These are phyloP conservation scores for Vigna hirtella DNA, from an alignment of 306 rosid genomes.

Conservation along the genomic window DNA sequence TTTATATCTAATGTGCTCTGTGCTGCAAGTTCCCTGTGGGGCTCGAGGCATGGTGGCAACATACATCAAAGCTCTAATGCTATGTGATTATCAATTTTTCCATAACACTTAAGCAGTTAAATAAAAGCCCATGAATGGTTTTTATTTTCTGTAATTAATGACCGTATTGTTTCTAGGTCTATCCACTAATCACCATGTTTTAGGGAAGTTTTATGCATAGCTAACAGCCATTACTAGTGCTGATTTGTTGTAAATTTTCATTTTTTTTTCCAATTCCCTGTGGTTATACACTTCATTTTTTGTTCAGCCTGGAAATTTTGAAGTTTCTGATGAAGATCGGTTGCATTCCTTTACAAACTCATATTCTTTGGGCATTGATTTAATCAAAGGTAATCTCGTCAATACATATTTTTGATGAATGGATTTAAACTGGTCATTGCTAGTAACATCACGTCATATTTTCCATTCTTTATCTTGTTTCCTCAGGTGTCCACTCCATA, in stretches of 20 bases:
- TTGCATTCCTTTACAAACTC: constrained; percentile 69
- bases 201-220: not conserved
- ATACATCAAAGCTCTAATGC: not conserved
- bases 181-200: not conserved
- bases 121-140: not conserved
- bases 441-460: not conserved
- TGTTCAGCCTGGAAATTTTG: constrained; percentile 67
- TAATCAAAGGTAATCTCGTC: constrained; percentile 65
- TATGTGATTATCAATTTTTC: not conserved
- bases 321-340: constrained; percentile 63
- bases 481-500: constrained; percentile 61
- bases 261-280: not conserved
- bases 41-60: not conserved
- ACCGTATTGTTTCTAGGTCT: not conserved
- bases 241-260: not conserved
- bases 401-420: not conserved
- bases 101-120: not conserved
- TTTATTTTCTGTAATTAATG: not conserved
- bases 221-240: not conserved
- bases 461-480: constrained; percentile 12
- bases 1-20: not conserved
- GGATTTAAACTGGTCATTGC: not conserved
- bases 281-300: constrained; percentile 31
- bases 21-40: not conserved
- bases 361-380: constrained; percentile 63